phyloP scores from a whole-genome alignment of 768 basidiomycete species.

The Termitomyces bulborhizus region DNA sequence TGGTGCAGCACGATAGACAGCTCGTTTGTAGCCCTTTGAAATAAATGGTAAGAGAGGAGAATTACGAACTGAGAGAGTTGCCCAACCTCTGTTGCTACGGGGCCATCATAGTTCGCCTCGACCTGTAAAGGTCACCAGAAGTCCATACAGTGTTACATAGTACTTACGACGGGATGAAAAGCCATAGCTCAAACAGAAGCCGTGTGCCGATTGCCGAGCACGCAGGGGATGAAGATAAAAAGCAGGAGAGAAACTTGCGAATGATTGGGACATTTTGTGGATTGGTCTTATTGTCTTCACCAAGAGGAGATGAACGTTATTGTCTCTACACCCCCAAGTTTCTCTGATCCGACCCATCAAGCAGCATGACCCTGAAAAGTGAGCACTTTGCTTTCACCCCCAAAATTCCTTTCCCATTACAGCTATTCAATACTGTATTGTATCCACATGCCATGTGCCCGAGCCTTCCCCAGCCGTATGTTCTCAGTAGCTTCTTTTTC shows the following conservation, averaged over 20 bases:
- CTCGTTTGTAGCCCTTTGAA: conserved; percentile 51
- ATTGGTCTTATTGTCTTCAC: conserved; percentile 25
- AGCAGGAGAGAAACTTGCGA: conserved; percentile 11
- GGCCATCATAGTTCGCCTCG: conserved; percentile 8
- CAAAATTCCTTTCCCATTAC: not conserved
- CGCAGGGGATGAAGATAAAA: not conserved
- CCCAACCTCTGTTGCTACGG: conserved; percentile 9
- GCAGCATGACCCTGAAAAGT: not conserved
- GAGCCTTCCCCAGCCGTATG: not conserved
- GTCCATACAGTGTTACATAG: not conserved
- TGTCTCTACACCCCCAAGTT: conserved; percentile 8
- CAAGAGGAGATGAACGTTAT: conserved; percentile 8
- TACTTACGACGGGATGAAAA: conserved; percentile 1
- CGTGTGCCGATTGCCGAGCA: not conserved
- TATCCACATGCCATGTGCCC: not conserved
- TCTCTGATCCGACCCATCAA: not conserved
- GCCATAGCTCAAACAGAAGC: conserved; percentile 3
- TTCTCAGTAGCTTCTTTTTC: not conserved
- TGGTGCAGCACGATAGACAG: conserved; percentile 55
- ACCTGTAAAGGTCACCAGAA: conserved; percentile 3
- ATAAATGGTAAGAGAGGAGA: not conserved
- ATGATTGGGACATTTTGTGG: conserved; percentile 18
- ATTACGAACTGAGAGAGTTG: not conserved
- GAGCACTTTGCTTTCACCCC: not conserved
- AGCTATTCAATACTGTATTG: not conserved